Base-by-base conservation (phyloP, 495 filamentous ascomycete genomes). In the Bryoglossum gracile region DNA sequence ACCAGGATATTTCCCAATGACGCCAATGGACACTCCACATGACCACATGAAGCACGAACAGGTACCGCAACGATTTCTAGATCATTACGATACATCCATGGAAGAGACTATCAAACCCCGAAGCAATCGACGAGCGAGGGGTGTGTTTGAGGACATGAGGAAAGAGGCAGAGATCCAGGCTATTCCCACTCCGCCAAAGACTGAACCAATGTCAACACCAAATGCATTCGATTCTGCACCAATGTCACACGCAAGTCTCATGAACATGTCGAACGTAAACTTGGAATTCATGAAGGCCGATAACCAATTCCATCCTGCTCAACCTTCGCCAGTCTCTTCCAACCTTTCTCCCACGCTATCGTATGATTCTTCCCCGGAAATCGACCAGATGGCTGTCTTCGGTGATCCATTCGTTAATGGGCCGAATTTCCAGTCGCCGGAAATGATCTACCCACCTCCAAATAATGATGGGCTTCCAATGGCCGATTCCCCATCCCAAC, bases 31-130 rank as follows among this genome's bases (percentile, higher is more conserved):
- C 19, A 72, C 68, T 16, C 68, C 72, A 16, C 66, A 70, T 50
- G 53, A 70, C 32, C 56, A 59, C 5, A 59, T 57, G 46, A 69
- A 71, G 52, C 24, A 62, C 55, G 59, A 57, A 43, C 59, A 49
- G 56, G 61, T 60, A 50, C 19, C 63, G 53, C n/a, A 63, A 45
- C 58, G 73, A 26, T 78, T 78, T 52, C 46, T 67, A 0, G 73
- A 73, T 28, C 62, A 56, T 19, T 76, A 75, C 47, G 74, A 77
- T 48, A 72, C 72, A 52, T 77, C 73, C n/a, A 76, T 75, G 68
- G 73, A 77, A 53, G 74, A 75, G 55, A 78, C 74, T 0, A 66
- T 78, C 57, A 78, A 77, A 60, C 74, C 74, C 3, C 58, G 41
- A 30, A 48, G 33, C 22, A 57, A 54, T 38, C 59, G 43, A 13